These are phyloP conservation scores for Pichia sp. DNA, from an alignment of 1,139 yeast genomes.

Conservation along the genomic window DNA sequence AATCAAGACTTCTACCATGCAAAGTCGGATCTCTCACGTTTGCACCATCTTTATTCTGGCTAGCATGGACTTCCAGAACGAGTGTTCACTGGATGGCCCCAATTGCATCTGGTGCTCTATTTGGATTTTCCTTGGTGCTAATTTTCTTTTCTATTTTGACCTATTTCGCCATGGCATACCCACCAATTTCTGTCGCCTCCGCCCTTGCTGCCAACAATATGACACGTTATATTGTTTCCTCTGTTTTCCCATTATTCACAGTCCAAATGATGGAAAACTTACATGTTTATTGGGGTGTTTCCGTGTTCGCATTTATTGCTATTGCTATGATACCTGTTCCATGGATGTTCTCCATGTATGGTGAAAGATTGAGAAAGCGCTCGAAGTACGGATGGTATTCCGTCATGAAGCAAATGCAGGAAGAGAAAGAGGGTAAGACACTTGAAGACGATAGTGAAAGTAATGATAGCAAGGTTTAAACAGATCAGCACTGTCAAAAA, in stretches of 20 bases:
- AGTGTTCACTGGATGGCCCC: conserved; percentile 79
- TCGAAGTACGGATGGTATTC: conserved; percentile 61
- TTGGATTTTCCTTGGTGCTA: conserved; percentile 68
- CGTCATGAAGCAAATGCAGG: conserved; percentile 19
- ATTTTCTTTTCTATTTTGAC: conserved; percentile 69
- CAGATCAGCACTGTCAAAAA: neutral
- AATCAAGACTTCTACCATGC: conserved; percentile 37
- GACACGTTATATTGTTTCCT: conserved; percentile 53
- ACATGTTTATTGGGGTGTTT: conserved; percentile 74
- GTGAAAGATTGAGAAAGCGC: conserved; percentile 45
- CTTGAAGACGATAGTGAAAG: neutral
- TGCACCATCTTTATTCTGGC: conserved; percentile 72
- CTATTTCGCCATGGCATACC: conserved; percentile 70
- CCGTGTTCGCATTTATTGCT: conserved; percentile 67
- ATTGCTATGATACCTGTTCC: conserved; percentile 71
- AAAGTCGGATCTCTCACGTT: conserved; percentile 47
- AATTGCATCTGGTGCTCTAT: conserved; percentile 67
- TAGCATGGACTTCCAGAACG: conserved; percentile 69
- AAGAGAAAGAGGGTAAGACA: conserved; percentile 4
- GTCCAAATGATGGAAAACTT: conserved; percentile 66
- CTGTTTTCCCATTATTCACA: conserved; percentile 70
- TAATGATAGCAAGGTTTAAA: neutral
- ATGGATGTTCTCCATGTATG: conserved; percentile 54
- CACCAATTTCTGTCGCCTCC: conserved; percentile 69
- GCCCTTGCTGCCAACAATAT: conserved; percentile 78